Evolutionary conservation across 306 rosid genomes (phyloP).

Genomic region (Canavalia gladiata): DNA sequence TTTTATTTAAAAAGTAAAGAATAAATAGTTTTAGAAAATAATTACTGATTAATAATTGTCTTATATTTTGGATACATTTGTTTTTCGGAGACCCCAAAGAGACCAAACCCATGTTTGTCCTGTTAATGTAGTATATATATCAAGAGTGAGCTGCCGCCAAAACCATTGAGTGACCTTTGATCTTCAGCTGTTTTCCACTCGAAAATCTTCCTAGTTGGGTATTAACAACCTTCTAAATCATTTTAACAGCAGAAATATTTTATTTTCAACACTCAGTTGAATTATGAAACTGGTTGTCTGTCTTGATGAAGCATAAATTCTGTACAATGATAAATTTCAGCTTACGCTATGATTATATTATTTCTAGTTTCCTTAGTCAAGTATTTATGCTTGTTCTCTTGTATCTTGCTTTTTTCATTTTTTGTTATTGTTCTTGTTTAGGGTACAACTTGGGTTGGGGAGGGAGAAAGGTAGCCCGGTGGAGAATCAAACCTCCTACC

Average conservation of each 20-base stretch:
- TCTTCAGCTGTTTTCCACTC: neutral
- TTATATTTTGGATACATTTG: conserved; percentile 16
- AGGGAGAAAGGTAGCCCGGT: conserved; percentile 8
- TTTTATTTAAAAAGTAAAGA: neutral
- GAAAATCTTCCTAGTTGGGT: neutral
- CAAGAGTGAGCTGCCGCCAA: neutral
- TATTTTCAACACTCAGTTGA: neutral
- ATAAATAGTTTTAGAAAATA: neutral
- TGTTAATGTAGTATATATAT: neutral
- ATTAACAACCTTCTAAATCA: neutral
- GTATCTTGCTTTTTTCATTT: too few relatives aligned
- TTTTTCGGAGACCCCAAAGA: conserved; percentile 27
- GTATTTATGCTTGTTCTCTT: neutral
- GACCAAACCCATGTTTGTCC: neutral
- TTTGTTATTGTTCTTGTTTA: neutral
- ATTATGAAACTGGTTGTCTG: conserved; percentile 15
- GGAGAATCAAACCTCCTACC: neutral
- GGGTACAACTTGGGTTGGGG: neutral
- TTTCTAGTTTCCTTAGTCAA: neutral
- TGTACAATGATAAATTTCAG: neutral
- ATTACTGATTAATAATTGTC: conserved; percentile 1
- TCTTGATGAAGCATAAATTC: neutral
- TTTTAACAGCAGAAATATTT: neutral
- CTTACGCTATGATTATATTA: conserved; percentile 4
- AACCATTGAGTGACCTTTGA: conserved; percentile 11